These are phyloP conservation scores for Asparagopsis taxiformis DNA, from an alignment of 31 red algal species.

Conservation along the genomic window DNA sequence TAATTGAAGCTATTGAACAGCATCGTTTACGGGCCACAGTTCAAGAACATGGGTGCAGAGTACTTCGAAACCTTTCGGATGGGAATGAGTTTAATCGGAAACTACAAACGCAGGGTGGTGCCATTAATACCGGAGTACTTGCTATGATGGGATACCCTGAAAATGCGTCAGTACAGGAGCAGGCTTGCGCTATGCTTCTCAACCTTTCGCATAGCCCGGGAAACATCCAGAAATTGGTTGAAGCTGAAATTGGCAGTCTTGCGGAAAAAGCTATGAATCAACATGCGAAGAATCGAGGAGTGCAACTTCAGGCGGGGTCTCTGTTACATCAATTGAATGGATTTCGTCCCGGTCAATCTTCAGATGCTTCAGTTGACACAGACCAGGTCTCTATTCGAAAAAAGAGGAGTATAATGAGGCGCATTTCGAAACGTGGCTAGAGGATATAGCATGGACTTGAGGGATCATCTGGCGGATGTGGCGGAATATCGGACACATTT, in stretches of 20 bases:
- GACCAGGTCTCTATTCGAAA: conserved; percentile 7
- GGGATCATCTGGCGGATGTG: no score
- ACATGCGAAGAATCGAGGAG: conserved; percentile 77
- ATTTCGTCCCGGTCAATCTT: conserved; percentile 13
- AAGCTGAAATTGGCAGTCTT: conserved; percentile 53
- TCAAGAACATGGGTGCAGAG: conserved; percentile 84
- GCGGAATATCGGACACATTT: no score
- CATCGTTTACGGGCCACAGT: conserved; percentile 48
- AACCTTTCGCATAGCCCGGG: conserved; percentile 47
- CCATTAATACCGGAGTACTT: conserved; percentile 58
- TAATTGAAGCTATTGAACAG: conserved; percentile 53
- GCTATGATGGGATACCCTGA: conserved; percentile 82
- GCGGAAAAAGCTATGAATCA: conserved; percentile 54
- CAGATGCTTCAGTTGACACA: no score
- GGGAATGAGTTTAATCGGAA: conserved; percentile 50
- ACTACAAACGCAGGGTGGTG: conserved; percentile 49
- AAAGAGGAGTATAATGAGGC: no score
- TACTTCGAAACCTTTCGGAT: conserved; percentile 72
- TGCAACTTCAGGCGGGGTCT: conserved; percentile 74
- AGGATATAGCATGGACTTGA: no score
- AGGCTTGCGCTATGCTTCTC: conserved; percentile 77
- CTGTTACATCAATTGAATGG: conserved; percentile 70
- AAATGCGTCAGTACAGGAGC: conserved; percentile 72
- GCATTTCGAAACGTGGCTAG: no score
- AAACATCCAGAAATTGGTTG: conserved; percentile 34